Percentiles rank a stretch among this genome's conserved stretches.
Evolutionary conservation across 139 green algal genomes (phyloP).

Genomic region (Diplosphaera chodatii): DNA sequence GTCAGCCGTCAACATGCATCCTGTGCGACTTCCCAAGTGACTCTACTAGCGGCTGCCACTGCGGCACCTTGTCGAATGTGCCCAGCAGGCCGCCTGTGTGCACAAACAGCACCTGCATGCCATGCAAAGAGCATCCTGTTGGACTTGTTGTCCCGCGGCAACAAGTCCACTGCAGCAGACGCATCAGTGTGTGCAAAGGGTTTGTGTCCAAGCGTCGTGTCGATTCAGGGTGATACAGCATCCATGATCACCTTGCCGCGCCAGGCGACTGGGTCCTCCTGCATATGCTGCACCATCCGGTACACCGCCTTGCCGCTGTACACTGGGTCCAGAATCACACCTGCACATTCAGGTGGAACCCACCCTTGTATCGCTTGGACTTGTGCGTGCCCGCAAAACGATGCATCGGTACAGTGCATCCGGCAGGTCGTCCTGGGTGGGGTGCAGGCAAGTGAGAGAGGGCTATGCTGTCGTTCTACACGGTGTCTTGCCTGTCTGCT

Average conservation of each 20-base stretch:
- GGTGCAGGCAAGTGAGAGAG: background rate
- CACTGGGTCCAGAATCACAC: slow-evolving; percentile 74
- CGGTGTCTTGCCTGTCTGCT: slow-evolving; percentile 63
- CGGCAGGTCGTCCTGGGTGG: no score
- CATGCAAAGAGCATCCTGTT: no score
- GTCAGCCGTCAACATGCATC: slow-evolving; percentile 8
- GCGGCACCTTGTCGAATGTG: slow-evolving; percentile 82
- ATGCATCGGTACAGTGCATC: no score
- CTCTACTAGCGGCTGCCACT: slow-evolving; percentile 58
- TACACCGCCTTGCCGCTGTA: slow-evolving; percentile 88
- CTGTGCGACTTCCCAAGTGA: background rate
- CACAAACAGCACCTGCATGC: slow-evolving; percentile 74
- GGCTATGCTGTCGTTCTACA: no score
- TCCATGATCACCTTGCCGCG: slow-evolving; percentile 32
- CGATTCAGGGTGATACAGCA: background rate
- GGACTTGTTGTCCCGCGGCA: no score
- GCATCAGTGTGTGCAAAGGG: no score
- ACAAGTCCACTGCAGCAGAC: slow-evolving; percentile 3
- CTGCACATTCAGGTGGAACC: slow-evolving; percentile 1
- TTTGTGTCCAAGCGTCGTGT: background rate
- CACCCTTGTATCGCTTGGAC: background rate
- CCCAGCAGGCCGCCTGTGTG: slow-evolving; percentile 88
- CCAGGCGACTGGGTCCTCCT: slow-evolving; percentile 60
- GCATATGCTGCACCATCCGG: slow-evolving; percentile 64
- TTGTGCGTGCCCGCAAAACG: no score